Conservation (phyloP, 331 rosid species). For the Erythrophleum ivorense region DNA sequence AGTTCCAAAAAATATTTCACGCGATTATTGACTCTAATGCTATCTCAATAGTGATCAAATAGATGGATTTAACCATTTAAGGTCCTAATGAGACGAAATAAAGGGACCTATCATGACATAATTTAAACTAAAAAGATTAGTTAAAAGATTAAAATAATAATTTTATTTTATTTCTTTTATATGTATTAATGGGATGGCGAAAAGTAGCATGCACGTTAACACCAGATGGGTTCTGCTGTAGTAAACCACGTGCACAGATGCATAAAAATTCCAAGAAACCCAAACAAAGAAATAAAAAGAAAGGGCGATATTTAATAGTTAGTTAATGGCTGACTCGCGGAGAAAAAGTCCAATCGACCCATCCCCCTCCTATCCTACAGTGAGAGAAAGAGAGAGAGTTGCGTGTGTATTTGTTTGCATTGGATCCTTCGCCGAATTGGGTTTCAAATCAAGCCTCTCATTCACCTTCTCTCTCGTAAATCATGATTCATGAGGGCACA, state of each 20-base stretch:
- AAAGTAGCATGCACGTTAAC: slow-evolving; percentile 46
- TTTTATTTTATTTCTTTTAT: no score
- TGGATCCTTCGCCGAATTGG: slow-evolving; percentile 78
- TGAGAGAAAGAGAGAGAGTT: slow-evolving; percentile 16
- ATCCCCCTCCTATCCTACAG: not conserved
- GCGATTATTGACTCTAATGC: no score
- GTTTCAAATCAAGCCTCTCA: slow-evolving; percentile 1
- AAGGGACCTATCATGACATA: no score
- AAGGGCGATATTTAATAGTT: slow-evolving; percentile 38
- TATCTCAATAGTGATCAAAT: no score
- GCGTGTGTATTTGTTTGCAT: slow-evolving; percentile 48
- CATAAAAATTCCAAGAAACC: slow-evolving; percentile 53
- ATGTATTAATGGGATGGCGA: not conserved
- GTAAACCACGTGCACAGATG: slow-evolving; percentile 59
- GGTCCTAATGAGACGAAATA: no score
- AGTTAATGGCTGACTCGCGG: slow-evolving; percentile 40
- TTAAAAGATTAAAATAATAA: no score
- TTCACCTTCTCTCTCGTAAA: slow-evolving; percentile 7
- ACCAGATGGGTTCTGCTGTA: slow-evolving; percentile 37
- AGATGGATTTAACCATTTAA: no score
- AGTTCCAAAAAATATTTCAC: no score
- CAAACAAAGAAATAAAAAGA: not conserved
- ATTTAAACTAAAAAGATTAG: no score
- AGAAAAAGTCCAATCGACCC: not conserved
- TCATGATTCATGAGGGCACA: not conserved